Evolutionary conservation across 2,329 filamentous ascomycete species (phyloP).

Genomic region (Colletotrichum theobromicola): DNA sequence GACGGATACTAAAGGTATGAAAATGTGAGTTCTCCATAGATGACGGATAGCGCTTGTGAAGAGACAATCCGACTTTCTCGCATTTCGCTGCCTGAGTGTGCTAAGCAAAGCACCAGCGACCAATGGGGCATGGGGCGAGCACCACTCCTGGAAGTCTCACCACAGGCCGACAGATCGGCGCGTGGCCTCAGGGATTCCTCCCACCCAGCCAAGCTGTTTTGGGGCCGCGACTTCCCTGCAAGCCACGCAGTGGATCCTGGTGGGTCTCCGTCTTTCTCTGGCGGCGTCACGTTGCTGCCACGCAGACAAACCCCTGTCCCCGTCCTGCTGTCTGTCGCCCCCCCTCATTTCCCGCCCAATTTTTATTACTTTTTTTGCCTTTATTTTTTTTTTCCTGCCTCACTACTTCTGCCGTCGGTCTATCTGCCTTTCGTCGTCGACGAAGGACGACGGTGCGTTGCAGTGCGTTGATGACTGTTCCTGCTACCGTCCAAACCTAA

Average conservation of each 20-base stretch:
- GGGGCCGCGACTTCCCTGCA: slow-evolving; percentile 21
- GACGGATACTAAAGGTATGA: background rate
- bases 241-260: slow-evolving; percentile 20
- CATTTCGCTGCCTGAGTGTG: background rate
- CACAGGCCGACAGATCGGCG: slow-evolving; percentile 21
- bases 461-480: background rate
- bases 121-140: background rate
- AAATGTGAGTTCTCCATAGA: background rate
- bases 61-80: background rate
- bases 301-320: slow-evolving; percentile 9
- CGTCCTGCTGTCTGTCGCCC: background rate
- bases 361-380: background rate
- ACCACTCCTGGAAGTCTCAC: slow-evolving; percentile 10
- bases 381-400: background rate
- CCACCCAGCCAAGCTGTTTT: slow-evolving; percentile 17
- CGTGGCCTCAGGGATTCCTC: slow-evolving; percentile 24
- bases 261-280: background rate
- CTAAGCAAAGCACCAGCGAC: background rate
- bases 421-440: background rate
- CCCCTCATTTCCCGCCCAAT: slow-evolving; percentile 2
- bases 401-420: background rate
- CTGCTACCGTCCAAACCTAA: background rate
- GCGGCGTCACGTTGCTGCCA: slow-evolving; percentile 23
- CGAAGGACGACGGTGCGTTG: background rate
- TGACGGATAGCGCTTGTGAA: background rate